phyloP scores from a whole-genome alignment of 1,139 yeast species.

The Geotrichum fermentans region DNA sequence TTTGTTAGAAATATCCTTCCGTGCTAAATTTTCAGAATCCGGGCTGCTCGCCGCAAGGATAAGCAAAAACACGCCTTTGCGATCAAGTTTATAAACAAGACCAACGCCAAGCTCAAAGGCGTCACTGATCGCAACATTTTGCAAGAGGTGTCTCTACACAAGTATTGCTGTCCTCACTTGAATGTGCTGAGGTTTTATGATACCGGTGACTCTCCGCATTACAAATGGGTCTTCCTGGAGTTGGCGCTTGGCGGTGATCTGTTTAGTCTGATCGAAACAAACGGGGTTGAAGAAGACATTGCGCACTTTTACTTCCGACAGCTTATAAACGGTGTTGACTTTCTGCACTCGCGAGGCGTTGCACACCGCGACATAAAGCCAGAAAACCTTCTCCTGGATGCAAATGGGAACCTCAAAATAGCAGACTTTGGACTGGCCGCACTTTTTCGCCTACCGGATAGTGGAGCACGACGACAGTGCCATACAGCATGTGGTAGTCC shows the following conservation, averaged over 20 bases:
- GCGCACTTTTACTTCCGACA: constrained; percentile 67
- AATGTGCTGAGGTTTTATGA: constrained; percentile 52
- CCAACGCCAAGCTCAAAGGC: constrained; percentile 44
- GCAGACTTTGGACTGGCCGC: constrained; percentile 69
- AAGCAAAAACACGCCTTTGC: constrained; percentile 40
- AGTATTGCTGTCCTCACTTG: constrained; percentile 51
- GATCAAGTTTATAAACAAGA: constrained; percentile 52
- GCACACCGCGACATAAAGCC: constrained; percentile 91
- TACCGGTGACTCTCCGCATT: constrained; percentile 48
- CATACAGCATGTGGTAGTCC: constrained; percentile 54
- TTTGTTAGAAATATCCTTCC: too few species aligned
- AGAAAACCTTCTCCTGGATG: constrained; percentile 75
- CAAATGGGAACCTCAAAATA: constrained; percentile 56
- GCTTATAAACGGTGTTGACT: constrained; percentile 51
- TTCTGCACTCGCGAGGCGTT: constrained; percentile 64
- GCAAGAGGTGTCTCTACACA: constrained; percentile 52
- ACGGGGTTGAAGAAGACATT: constrained; percentile 60
- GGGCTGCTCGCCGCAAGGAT: constrained; percentile 13
- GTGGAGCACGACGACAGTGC: constrained; percentile 55
- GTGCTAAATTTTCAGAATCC: constrained; percentile 7
- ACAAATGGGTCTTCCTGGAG: constrained; percentile 62
- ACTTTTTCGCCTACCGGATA: constrained; percentile 45
- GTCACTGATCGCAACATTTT: constrained; percentile 46
- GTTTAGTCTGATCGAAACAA: constrained; percentile 60
- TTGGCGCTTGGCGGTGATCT: constrained; percentile 66